phyloP scores from a whole-genome alignment of 495 filamentous ascomycete genomes.

The Aspergillus diversus region DNA sequence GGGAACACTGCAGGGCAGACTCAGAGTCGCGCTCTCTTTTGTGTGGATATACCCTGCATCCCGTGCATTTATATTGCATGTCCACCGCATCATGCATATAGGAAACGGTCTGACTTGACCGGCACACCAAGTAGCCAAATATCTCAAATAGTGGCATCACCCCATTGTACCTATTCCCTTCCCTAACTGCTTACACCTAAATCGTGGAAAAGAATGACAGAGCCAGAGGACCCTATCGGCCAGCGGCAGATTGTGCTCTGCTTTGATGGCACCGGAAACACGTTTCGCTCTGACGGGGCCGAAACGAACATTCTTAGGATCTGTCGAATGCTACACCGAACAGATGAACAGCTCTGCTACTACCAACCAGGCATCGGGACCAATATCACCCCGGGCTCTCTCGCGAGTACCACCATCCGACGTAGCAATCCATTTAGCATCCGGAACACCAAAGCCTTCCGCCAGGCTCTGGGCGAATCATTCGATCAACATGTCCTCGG shows the following conservation, averaged over 20 bases:
- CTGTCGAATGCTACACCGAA: slow-evolving; percentile 37
- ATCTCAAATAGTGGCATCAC: too few relatives aligned
- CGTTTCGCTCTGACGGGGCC: slow-evolving; percentile 36
- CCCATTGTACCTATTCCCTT: too few relatives aligned
- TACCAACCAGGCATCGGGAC: background rate
- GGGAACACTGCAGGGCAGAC: too few relatives aligned
- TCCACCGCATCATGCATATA: too few relatives aligned
- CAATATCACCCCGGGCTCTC: background rate
- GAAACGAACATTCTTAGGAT: slow-evolving; percentile 52
- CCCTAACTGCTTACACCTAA: too few relatives aligned
- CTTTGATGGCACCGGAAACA: slow-evolving; percentile 50
- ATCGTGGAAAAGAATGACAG: too few relatives aligned
- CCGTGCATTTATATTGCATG: too few relatives aligned
- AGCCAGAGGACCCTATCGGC: too few relatives aligned
- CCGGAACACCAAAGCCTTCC: slow-evolving; percentile 52
- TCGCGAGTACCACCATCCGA: background rate
- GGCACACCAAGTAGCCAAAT: too few relatives aligned
- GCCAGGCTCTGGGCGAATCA: slow-evolving; percentile 64
- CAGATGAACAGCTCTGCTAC: slow-evolving; percentile 24
- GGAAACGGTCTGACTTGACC: too few relatives aligned
- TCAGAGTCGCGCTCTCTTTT: too few relatives aligned
- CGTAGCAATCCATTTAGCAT: background rate
- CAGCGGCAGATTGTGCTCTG: slow-evolving; percentile 32
- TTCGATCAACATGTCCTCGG: slow-evolving; percentile 78
- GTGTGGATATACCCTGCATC: too few relatives aligned